These are phyloP conservation scores for Arabidopsis thaliana DNA, from an alignment of 345 rosid species.

Conservation along the genomic window TAIR10.1 NC_003076.8:6820501-6821000, in stretches of 20 bases:
- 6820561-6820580: conserved; percentile 51
- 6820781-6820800: conserved; percentile 35
- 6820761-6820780: conserved; percentile 30
- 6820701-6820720: conserved; percentile 37
- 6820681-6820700: conserved; percentile 46
- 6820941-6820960: conserved; percentile 4
- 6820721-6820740: conserved; percentile 42
- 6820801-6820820: conserved; percentile 47
- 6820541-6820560: conserved; percentile 69
- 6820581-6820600: conserved; percentile 43
- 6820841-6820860: conserved; percentile 51
- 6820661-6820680: conserved; percentile 43
- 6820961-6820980: background rate
- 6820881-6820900: conserved; percentile 9
- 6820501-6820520: conserved; percentile 60
- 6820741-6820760: conserved; percentile 46
- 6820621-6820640: conserved; percentile 43
- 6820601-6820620: conserved; percentile 40
- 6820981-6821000: background rate
- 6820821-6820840: conserved; percentile 45
- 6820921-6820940: background rate
- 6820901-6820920: background rate
- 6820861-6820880: conserved; percentile 29
- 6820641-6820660: conserved; percentile 48
- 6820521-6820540: conserved; percentile 71